Evolutionary conservation across 1,139 yeast species (phyloP), one percentile per base, ranked within the genome.

Genomic region (Tardiomyces blankii): DNA sequence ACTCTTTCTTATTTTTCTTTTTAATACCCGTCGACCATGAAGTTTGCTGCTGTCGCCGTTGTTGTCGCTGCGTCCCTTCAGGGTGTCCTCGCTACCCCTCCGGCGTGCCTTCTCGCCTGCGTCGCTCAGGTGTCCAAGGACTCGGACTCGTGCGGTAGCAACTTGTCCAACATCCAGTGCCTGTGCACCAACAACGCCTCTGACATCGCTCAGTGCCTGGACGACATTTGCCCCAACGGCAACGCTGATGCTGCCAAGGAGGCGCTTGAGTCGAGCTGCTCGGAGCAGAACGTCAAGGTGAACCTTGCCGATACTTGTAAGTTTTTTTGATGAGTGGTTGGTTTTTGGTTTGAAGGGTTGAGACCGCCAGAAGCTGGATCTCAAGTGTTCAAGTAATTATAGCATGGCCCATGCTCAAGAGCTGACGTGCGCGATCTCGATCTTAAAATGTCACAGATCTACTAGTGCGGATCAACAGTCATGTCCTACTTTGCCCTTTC

Each of bases 21-120:
- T 21, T 21, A 21, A 21, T 21, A 21, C 25, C 25, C 25, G 25
- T 21, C 25, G 25, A 45, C 14, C 39, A 52, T 53, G 55, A 53
- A 51, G 52, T 47, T 74, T 54, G 65, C 80, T 45, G 65, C 77
- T 44, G 66, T 75, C 53, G 65, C 75, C 50, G 72, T 78, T 45
- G 62, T 78, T 48, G 75, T 78, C 46, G 66, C 77, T 33, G 48
- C 53, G 47, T 62, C 77, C 48, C 66, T 77, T 46, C 69, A 70
- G 43, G 59, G 69, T 44, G 77, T 71, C 41, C 65, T 75, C 44
- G 93, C 93, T 49, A 72, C 91, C 48, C 91, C 95, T 18, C 66
- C 66, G 23, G 95, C 95, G 40, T 87, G 95, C 72, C 70, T 87
- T 55, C 73, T 87, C 63, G 94, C 95, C 42, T 87, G 95, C 75